phyloP scores from a whole-genome alignment of 2,329 filamentous ascomycete genomes.

The Dryadomyces quercus-mongolicae region DNA sequence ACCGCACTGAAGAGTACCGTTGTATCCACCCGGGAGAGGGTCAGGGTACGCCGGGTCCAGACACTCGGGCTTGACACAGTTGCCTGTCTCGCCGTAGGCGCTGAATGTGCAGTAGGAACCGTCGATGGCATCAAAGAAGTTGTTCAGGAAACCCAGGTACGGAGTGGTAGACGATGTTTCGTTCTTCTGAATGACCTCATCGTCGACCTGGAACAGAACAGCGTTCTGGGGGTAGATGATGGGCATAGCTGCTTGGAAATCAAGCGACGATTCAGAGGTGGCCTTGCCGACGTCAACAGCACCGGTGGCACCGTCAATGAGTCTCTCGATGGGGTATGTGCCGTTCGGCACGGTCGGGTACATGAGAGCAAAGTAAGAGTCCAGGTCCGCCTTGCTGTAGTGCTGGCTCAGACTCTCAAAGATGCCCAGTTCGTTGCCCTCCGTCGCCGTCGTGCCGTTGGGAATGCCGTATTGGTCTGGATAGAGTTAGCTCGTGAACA shows the following conservation, averaged over 20 bases:
- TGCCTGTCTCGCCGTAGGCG: constrained; percentile 33
- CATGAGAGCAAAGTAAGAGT: constrained; percentile 13
- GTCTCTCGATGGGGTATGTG: constrained; percentile 16
- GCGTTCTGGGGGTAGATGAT: constrained; percentile 37
- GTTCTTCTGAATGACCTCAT: constrained; percentile 20
- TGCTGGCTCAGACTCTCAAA: constrained; percentile 16
- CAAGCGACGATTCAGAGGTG: constrained; percentile 28
- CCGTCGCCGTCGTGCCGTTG: constrained; percentile 9
- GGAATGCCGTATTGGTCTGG: constrained; percentile 15
- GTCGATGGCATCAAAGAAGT: constrained; percentile 36
- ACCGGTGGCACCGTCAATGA: constrained; percentile 16
- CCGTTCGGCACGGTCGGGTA: constrained; percentile 14
- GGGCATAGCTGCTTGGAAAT: constrained; percentile 34
- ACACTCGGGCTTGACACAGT: constrained; percentile 21
- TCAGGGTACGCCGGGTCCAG: constrained; percentile 38
- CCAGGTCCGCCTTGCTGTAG: constrained; percentile 16
- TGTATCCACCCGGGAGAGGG: constrained; percentile 30
- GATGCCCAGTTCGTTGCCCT: constrained; percentile 16
- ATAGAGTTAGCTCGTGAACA: not conserved
- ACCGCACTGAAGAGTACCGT: constrained; percentile 25
- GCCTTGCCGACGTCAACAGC: constrained; percentile 3
- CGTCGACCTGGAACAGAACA: constrained; percentile 19
- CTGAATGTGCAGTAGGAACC: constrained; percentile 36
- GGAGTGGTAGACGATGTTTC: constrained; percentile 6
- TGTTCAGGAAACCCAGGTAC: constrained; percentile 15